Base-by-base conservation (phyloP, 805 yeast genomes). In the Wickerhamiella azyma region DNA sequence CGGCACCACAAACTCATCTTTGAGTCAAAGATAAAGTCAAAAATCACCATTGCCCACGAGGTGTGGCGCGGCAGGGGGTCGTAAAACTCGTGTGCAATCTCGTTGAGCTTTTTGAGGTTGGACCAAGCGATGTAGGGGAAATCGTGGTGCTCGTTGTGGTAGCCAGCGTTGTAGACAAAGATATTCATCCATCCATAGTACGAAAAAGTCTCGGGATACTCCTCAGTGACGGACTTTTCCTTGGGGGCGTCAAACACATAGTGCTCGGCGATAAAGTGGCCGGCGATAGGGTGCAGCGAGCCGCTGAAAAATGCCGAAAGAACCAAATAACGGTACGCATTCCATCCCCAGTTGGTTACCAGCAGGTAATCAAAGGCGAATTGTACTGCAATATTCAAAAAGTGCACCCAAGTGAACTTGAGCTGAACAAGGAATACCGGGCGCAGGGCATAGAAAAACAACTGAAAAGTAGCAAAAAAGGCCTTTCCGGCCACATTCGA, bases 251-350 rank as follows among this genome's bases (percentile, higher is more conserved):
- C 53, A 61, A 85, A 69, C 11, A 85, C 76, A 59, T 84, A 85
- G 61, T 86, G 96, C 60, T 86, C 96, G n/a, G 94, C 89, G 52
- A 86, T 84, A 64, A 86, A 86, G 65, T 86, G 96, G 17, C 96
- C 96, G 1, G 96, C 94, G 50, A 85, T 79, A 24, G 96, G 96
- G 59, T 86, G 96, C 59, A 84, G 68, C 0, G 94, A 83, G 2
- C 96, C 96, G 0, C 95, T 94, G 44, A 86, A 66, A 59, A 86
- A 84, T 0, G 94, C 79, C 35, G 88, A 78, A 61, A 81, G 66
- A 21, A 86, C 59, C 52, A 86, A 74, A 61, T 86, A 86, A 36
- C 66, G 58, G 37, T 82, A 61, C 0, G 92, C 63, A 49, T 76
- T 74, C 66, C 68, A 59, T 0, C 94, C 89, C 76, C 84, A 79